Percentiles rank a stretch among this genome's conserved stretches.
Evolutionary conservation across 2,329 filamentous ascomycete genomes (phyloP).

Genomic region (Fusarium sp.): DNA sequence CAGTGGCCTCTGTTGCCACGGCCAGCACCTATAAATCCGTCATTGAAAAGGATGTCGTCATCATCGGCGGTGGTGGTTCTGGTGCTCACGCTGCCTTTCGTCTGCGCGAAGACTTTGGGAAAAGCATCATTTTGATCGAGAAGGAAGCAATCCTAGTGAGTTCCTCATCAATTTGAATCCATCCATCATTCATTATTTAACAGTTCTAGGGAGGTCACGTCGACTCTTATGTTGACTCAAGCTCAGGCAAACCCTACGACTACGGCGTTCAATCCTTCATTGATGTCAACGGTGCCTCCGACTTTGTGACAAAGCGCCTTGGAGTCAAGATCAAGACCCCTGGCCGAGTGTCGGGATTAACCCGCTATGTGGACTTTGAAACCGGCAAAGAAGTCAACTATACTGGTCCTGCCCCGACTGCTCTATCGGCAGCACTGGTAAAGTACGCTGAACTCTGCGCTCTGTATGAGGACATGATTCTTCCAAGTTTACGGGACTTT

Average conservation of each 20-base stretch:
- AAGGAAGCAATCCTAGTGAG: slow-evolving; percentile 46
- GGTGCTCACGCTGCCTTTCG: slow-evolving; percentile 51
- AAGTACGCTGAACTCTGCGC: slow-evolving; percentile 44
- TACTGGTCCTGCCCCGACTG: slow-evolving; percentile 30
- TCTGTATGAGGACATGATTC: slow-evolving; percentile 45
- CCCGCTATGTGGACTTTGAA: slow-evolving; percentile 49
- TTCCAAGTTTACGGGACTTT: slow-evolving; percentile 53
- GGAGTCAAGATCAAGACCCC: slow-evolving; percentile 46
- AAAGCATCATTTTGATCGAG: slow-evolving; percentile 50
- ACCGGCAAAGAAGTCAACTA: slow-evolving; percentile 47
- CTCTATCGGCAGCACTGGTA: slow-evolving; percentile 38
- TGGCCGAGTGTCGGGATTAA: slow-evolving; percentile 40
- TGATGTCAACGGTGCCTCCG: slow-evolving; percentile 50
- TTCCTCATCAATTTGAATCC: neutral
- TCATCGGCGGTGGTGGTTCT: slow-evolving; percentile 52
- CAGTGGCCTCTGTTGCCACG: slow-evolving; percentile 5
- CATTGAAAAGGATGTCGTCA: slow-evolving; percentile 45
- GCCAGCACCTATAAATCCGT: neutral
- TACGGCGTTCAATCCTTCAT: slow-evolving; percentile 52
- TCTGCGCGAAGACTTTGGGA: slow-evolving; percentile 49
- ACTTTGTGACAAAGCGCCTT: slow-evolving; percentile 57
- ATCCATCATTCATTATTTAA: neutral
- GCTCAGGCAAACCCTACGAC: slow-evolving; percentile 47
- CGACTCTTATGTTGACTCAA: slow-evolving; percentile 57
- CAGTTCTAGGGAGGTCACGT: slow-evolving; percentile 58